Base-by-base conservation (phyloP, 495 filamentous ascomycete genomes). In the Clavariopsis aquatica region DNA sequence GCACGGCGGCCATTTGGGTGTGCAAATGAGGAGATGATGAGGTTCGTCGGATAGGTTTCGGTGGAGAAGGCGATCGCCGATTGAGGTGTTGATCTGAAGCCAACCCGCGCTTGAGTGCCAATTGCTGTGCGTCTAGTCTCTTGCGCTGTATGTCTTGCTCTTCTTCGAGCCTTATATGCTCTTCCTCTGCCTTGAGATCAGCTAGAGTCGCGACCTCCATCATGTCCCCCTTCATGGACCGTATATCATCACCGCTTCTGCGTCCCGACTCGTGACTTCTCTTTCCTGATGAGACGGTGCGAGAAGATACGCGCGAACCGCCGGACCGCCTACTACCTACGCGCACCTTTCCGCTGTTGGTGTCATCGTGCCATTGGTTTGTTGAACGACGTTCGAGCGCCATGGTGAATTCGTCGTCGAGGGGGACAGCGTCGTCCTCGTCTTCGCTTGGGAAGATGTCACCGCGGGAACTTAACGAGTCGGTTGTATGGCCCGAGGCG, bases 401-500 rank as follows among this genome's bases (percentile, higher is more conserved):
- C 76, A 96, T 85, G 0, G 90, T 85, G 68, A 98, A 96, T 70
- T 98, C 94, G 75, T 98, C 94, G 69, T 92, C 90, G 54, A 98
- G 78, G 0, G 94, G 92, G 24, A 97, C 85, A 0, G 94, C 94
- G 80, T 98, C 91, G 49, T 85, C 88, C 47, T 97, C 94, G 52
- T 87, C 89, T 64, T 96, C 93, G 68, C 93, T 97, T 1, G 91
- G 92, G 66, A 96, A 93, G 22, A 99, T 78, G 75, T 99, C 94
- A 0, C 92, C 92, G 53, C 95, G 82, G n/a, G 93, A 96, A 70
- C 94, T 88, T 46, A 92, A 84, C 2, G 92, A 96, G 64, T 92
- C 94, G n/a, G 83, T 85, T 0, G 92, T 96, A 29, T 87, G 86
- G 4, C 87, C 88, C 8, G 91, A 96, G n/a, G 83, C 86, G 15